Conservation (phyloP, 495 filamentous ascomycete genomes). For the Podospora conica region DNA sequence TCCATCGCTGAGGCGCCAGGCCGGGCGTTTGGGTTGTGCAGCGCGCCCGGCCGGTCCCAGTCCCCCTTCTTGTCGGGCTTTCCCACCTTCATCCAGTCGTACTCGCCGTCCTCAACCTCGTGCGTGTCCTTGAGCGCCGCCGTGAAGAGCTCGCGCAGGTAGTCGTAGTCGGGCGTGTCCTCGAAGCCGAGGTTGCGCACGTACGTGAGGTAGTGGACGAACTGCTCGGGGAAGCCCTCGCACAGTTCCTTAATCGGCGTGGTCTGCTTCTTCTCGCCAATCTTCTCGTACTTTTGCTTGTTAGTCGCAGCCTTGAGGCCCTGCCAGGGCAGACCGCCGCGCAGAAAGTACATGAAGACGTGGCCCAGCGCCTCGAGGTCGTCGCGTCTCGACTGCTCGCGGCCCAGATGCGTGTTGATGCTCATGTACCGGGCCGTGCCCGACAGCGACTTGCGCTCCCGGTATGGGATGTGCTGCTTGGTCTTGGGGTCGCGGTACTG, state of each 20-base stretch:
- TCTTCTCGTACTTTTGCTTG: slow-evolving; percentile 99
- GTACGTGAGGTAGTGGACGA: slow-evolving; percentile 95
- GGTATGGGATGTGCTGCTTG: slow-evolving; percentile 98
- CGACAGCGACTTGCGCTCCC: slow-evolving; percentile 94
- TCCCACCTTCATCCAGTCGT: slow-evolving; percentile 99
- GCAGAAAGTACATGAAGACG: slow-evolving; percentile 99
- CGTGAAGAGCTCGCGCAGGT: slow-evolving; percentile 91
- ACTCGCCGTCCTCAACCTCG: slow-evolving; percentile 96
- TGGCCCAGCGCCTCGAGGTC: slow-evolving; percentile 95
- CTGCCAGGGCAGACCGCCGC: slow-evolving; percentile 96
- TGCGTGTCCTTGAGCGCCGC: slow-evolving; percentile 92
- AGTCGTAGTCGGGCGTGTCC: slow-evolving; percentile 98
- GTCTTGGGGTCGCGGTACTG: slow-evolving; percentile 98
- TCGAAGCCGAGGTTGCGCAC: slow-evolving; percentile 98
- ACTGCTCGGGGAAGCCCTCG: slow-evolving; percentile 94
- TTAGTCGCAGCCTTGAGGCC: slow-evolving; percentile 98
- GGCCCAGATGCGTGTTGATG: slow-evolving; percentile 97
- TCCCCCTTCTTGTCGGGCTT: slow-evolving; percentile 92
- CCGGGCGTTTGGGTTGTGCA: slow-evolving; percentile 66
- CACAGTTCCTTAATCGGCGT: slow-evolving; percentile 95
- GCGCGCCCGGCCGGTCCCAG: slow-evolving; percentile 52
- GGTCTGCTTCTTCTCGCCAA: slow-evolving; percentile 99
- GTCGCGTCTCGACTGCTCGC: slow-evolving; percentile 94
- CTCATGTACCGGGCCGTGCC: slow-evolving; percentile 99
- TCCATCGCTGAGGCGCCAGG: slow-evolving; percentile 74